Evolutionary conservation across 495 filamentous ascomycete species (phyloP), one percentile per base, ranked within the genome.

Genomic region (Cladorrhinum samala): DNA sequence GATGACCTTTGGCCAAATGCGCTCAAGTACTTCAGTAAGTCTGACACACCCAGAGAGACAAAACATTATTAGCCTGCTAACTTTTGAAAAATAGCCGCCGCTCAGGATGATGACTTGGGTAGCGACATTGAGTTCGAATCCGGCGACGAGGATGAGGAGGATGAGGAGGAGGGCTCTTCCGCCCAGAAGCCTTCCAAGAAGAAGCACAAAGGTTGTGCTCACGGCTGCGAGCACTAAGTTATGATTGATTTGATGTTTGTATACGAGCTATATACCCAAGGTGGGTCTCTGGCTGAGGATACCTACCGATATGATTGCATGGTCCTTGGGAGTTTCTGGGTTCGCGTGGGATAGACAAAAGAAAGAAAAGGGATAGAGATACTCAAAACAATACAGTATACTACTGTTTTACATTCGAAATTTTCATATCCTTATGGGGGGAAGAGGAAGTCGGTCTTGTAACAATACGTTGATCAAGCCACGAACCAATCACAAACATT

Each of bases 1-100:
- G 91, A 96, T 55, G 91, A 96, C 55, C 73, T 96, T 44, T 97
- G 85, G 83, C 85, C 88, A 21, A 79, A 83, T 48, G 92, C 92
- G 21, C 79, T 94, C 62, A 91, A 88, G 65, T 91, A 91, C 67
- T 97, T 91, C 68, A 87, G 90, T 95, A 72, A 68, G 87, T 82
- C 44, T 36, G 11, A 17, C 40, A 7, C n/a, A 9, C 25, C 20
- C 5, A 18, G 18, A 18, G 50, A 7, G 53, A 14, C 17, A 36
- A 9, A 19, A 18, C 41, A 19, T 13, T 11, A 19, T 19, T 44
- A 11, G 16, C 44, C n/a, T 9, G 16, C 46, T 59, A 43, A 40
- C 27, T 40, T 9, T 46, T n/a, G n/a, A 13, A 9, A n/a, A 27
- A 40, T 58, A 87, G 84, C 75, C 36, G 73, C 81, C 63, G 80